phyloP scores from a whole-genome alignment of 176 grass and related monocot species.

The Calamus simplicifolius region DNA sequence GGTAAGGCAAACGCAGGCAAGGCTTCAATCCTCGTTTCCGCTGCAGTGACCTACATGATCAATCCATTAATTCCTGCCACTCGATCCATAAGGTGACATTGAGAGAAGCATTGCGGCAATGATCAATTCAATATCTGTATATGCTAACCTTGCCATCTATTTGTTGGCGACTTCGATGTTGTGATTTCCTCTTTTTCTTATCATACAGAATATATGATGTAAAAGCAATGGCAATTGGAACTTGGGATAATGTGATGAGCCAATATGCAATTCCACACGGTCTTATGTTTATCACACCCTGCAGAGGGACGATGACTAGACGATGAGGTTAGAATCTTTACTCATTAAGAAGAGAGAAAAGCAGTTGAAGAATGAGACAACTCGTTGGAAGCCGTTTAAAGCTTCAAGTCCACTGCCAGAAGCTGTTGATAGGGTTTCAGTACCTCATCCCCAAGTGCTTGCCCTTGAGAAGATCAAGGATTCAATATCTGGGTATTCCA shows the following conservation, averaged over 20 bases:
- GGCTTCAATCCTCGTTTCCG: slow-evolving; percentile 2
- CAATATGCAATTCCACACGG: slow-evolving; percentile 68
- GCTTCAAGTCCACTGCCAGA: not conserved
- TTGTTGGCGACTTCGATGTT: slow-evolving; percentile 1
- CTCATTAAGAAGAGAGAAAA: too few species aligned
- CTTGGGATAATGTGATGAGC: slow-evolving; percentile 46
- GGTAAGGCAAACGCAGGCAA: slow-evolving; percentile 37
- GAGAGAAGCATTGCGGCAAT: too few species aligned
- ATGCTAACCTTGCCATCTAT: too few species aligned
- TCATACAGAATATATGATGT: slow-evolving; percentile 48
- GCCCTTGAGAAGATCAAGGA: too few species aligned
- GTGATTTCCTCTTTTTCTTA: slow-evolving; percentile 34
- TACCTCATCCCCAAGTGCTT: too few species aligned
- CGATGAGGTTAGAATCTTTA: not conserved
- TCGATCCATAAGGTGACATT: too few species aligned
- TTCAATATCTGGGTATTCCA: too few species aligned
- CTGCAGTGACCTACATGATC: not conserved
- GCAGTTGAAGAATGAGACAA: too few species aligned
- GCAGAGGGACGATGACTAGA: slow-evolving; percentile 14
- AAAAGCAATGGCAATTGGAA: slow-evolving; percentile 62
- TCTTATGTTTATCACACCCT: slow-evolving; percentile 51
- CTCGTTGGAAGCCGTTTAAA: too few species aligned
- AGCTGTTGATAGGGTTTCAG: not conserved
- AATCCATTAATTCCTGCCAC: too few species aligned
- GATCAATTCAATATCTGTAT: too few species aligned